Percentiles rank a stretch among this genome's conserved stretches.
Conservation (phyloP, 345 rosid genomes). For the Lepidium didymum region DNA sequence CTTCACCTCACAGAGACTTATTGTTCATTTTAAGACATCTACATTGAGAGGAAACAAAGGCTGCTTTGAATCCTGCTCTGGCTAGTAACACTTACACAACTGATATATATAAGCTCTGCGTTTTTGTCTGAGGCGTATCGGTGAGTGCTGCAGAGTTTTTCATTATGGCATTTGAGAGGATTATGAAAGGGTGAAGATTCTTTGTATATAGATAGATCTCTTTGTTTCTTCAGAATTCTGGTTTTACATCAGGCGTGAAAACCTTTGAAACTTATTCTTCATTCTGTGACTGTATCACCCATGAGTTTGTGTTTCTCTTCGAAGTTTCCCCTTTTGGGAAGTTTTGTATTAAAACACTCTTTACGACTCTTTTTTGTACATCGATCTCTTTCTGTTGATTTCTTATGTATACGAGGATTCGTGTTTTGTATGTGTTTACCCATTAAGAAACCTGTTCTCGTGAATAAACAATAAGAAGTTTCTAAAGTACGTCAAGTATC, state of each 20-base stretch:
- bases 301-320: constrained; percentile 22
- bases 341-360: constrained; percentile 24
- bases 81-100: constrained; percentile 16
- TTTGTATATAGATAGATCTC: constrained; percentile 25
- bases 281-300: constrained; percentile 4
- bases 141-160: constrained; percentile 14
- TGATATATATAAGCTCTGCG: constrained; percentile 8
- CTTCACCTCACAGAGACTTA: constrained; percentile 6
- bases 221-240: constrained; percentile 22
- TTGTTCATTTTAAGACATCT: constrained; percentile 4
- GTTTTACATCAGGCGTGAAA: constrained; percentile 10
- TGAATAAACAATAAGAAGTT: background rate
- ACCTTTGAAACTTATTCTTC: background rate
- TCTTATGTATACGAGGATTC: constrained; percentile 10
- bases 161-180: constrained; percentile 14
- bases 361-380: constrained; percentile 7
- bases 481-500: background rate
- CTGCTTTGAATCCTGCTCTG: constrained; percentile 13
- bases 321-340: constrained; percentile 28
- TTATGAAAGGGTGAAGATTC: constrained; percentile 3
- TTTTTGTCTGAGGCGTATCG: constrained; percentile 17
- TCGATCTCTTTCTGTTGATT: background rate
- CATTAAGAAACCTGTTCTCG: constrained; percentile 2
- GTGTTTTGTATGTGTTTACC: background rate
- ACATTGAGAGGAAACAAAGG: constrained; percentile 15